Percentiles rank a stretch among this genome's conserved stretches.
phyloP scores from a whole-genome alignment of 129 eudicot species.

The Tagetes erecta region DNA sequence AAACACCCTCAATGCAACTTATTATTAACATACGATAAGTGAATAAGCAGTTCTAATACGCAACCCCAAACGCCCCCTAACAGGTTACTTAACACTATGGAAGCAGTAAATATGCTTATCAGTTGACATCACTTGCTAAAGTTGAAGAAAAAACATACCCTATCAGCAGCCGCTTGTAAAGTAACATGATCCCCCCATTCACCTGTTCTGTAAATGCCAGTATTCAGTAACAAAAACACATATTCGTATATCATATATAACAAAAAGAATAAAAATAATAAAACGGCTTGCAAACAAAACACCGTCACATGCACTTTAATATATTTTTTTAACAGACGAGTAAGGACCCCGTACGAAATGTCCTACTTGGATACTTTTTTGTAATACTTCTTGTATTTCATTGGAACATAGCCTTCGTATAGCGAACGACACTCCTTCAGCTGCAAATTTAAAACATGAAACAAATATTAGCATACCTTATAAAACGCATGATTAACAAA shows the following conservation, averaged over 20 bases:
- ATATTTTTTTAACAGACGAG: slow-evolving; percentile 19
- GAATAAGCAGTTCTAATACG: background rate
- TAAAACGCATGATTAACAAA: slow-evolving; percentile 1
- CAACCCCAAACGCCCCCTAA: background rate
- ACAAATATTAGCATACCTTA: slow-evolving; percentile 24
- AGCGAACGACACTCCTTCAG: slow-evolving; percentile 53
- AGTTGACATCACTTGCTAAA: background rate
- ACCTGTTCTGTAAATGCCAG: slow-evolving; percentile 53
- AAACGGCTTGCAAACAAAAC: slow-evolving; percentile 17
- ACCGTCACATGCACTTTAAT: slow-evolving; percentile 1
- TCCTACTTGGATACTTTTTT: slow-evolving; percentile 81
- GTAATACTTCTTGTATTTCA: slow-evolving; percentile 80
- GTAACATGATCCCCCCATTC: slow-evolving; percentile 95
- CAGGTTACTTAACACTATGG: background rate
- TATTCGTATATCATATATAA: background rate
- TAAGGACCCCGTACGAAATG: slow-evolving; percentile 31
- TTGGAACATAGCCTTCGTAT: slow-evolving; percentile 85
- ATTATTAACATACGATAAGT: background rate
- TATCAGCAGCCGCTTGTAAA: slow-evolving; percentile 90
- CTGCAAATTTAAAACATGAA: slow-evolving; percentile 44
- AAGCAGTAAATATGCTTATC: background rate
- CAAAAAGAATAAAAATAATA: background rate
- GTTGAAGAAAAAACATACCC: slow-evolving; percentile 40
- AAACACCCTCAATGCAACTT: background rate
- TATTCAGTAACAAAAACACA: slow-evolving; percentile 31